Evolutionary conservation across 2,329 filamentous ascomycete species (phyloP).

Genomic region (Colletotrichum shisoi): DNA sequence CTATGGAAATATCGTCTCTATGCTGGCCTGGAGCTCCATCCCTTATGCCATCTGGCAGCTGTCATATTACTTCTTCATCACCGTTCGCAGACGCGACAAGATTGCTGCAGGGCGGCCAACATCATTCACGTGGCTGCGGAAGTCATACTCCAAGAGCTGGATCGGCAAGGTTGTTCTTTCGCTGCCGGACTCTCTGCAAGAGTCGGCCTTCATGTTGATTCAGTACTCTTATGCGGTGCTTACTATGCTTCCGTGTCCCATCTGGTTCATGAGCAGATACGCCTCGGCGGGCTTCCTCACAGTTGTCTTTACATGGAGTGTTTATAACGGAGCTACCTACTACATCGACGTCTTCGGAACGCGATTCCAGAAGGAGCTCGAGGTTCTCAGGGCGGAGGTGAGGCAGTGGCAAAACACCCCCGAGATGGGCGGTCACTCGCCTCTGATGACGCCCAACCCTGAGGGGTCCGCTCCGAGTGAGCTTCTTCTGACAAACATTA

Average conservation of each 20-base stretch:
- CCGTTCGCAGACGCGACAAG: slow-evolving; percentile 90
- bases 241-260: slow-evolving; percentile 91
- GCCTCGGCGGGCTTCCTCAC: slow-evolving; percentile 79
- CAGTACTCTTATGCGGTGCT: slow-evolving; percentile 90
- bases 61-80: slow-evolving; percentile 92
- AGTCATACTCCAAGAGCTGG: slow-evolving; percentile 87
- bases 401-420: slow-evolving; percentile 80
- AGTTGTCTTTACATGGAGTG: slow-evolving; percentile 88
- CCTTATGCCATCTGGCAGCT: slow-evolving; percentile 95
- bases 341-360: slow-evolving; percentile 99
- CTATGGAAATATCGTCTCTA: slow-evolving; percentile 77
- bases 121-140: slow-evolving; percentile 95
- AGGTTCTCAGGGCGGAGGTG: slow-evolving; percentile 87
- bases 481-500: slow-evolving; percentile 25
- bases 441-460: slow-evolving; percentile 50
- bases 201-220: slow-evolving; percentile 93
- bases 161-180: slow-evolving; percentile 85
- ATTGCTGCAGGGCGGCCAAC: slow-evolving; percentile 95
- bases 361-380: slow-evolving; percentile 94
- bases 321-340: slow-evolving; percentile 96
- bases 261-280: slow-evolving; percentile 93
- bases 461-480: slow-evolving; percentile 33
- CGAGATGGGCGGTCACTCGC: slow-evolving; percentile 54
- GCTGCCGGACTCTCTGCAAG: slow-evolving; percentile 78
- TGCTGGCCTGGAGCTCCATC: slow-evolving; percentile 93